Conservation (phyloP, 805 yeast genomes). For the Starmerella geochares region DNA sequence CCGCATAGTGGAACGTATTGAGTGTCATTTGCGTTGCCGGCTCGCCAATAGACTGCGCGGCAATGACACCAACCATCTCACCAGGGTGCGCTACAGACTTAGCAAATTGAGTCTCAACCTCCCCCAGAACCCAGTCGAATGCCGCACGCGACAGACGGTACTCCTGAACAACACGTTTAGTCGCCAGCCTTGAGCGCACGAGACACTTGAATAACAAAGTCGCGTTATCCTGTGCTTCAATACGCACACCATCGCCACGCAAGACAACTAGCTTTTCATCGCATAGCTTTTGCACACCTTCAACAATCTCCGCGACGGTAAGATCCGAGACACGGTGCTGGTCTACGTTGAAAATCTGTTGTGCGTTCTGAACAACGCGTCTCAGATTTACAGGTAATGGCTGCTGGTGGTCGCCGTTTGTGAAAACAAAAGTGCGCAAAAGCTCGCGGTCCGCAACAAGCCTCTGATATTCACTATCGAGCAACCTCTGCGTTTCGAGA, state of each 20-base stretch:
- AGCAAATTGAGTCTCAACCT: constrained; percentile 85
- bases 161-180: constrained; percentile 86
- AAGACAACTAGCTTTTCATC: constrained; percentile 54
- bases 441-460: constrained; percentile 65
- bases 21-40: constrained; percentile 98
- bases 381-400: constrained; percentile 95
- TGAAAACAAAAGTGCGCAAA: constrained; percentile 70
- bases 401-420: constrained; percentile 93
- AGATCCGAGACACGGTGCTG: constrained; percentile 83
- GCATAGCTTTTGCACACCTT: constrained; percentile 59
- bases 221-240: constrained; percentile 89
- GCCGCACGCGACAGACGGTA: constrained; percentile 74
- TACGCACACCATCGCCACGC: constrained; percentile 68
- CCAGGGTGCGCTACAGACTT: constrained; percentile 90
- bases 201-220: constrained; percentile 81
- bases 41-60: constrained; percentile 96
- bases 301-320: constrained; percentile 69
- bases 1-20: constrained; percentile 96
- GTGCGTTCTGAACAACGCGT: constrained; percentile 93
- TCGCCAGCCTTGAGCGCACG: constrained; percentile 81
- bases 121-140: constrained; percentile 93
- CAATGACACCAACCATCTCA: constrained; percentile 96
- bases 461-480: constrained; percentile 79
- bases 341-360: constrained; percentile 91
- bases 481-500: constrained; percentile 61